Evolutionary conservation across 495 filamentous ascomycete genomes (phyloP).

Genomic region (Trichoderma asperelloides): DNA sequence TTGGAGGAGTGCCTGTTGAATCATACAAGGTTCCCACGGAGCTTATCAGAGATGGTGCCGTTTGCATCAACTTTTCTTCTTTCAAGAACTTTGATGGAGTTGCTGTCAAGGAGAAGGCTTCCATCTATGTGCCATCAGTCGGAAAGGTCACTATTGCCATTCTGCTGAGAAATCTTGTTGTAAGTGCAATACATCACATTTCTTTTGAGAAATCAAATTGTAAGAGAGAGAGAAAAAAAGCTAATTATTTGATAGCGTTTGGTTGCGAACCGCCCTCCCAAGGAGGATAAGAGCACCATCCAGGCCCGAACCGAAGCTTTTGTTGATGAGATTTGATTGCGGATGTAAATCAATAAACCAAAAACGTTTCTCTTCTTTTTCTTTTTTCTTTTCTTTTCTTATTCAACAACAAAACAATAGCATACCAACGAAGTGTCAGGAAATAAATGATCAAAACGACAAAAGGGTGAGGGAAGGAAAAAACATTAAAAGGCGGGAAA

Average conservation of each 20-base stretch:
- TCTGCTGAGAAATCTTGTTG: conserved; percentile 78
- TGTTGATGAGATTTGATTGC: neutral
- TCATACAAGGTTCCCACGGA: conserved; percentile 80
- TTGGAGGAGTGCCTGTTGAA: conserved; percentile 82
- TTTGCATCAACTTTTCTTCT: conserved; percentile 96
- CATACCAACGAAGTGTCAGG: neutral
- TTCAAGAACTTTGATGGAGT: conserved; percentile 84
- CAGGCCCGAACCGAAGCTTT: conserved; percentile 13
- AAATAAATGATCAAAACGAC: neutral
- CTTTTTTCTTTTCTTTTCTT: neutral
- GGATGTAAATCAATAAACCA: neutral
- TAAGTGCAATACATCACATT: conserved; percentile 31
- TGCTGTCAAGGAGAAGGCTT: conserved; percentile 83
- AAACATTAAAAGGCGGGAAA: neutral
- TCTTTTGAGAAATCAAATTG: neutral
- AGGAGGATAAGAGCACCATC: conserved; percentile 8
- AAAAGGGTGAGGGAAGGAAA: neutral
- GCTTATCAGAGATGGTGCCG: conserved; percentile 74
- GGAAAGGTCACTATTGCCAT: conserved; percentile 97
- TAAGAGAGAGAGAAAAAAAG: neutral
- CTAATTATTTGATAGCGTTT: conserved; percentile 10
- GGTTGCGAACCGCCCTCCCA: conserved; percentile 13
- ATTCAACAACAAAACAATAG: neutral
- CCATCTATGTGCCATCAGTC: conserved; percentile 94
- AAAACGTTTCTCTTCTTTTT: neutral